Conservation (phyloP, 2,329 filamentous ascomycete genomes). For the Davidsoniella neocaledoniae region DNA sequence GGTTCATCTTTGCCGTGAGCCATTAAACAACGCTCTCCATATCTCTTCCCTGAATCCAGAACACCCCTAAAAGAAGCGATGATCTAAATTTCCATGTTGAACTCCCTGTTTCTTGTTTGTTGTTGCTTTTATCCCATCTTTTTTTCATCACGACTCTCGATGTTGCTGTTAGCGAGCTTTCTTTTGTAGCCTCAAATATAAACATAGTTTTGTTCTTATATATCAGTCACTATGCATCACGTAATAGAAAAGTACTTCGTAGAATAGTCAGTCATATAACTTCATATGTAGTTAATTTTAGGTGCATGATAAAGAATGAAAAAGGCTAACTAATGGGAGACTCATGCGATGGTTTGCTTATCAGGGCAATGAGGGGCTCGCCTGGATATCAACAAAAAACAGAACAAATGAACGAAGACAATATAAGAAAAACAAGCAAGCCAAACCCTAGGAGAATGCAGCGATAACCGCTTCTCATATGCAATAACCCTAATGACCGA, state of each 20-base stretch:
- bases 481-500: background rate
- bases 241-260: background rate
- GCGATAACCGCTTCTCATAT: background rate
- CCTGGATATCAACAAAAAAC: slow-evolving; percentile 8
- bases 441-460: background rate
- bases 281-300: too few species aligned
- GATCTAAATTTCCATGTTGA: background rate
- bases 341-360: background rate
- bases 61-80: slow-evolving; percentile 1
- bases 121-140: background rate
- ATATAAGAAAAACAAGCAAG: slow-evolving; percentile 1
- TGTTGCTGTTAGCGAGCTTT: slow-evolving; percentile 4
- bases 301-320: background rate
- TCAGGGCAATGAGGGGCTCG: background rate
- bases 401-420: background rate
- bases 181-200: background rate
- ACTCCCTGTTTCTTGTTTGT: background rate
- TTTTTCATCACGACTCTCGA: background rate
- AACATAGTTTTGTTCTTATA: background rate
- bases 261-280: too few species aligned
- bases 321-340: slow-evolving; percentile 6
- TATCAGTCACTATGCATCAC: background rate
- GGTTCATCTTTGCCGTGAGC: slow-evolving; percentile 1
- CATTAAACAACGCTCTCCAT: background rate
- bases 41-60: too few species aligned